phyloP scores from a whole-genome alignment of 2,329 filamentous ascomycete genomes.

The Neofusicoccum sp. region DNA sequence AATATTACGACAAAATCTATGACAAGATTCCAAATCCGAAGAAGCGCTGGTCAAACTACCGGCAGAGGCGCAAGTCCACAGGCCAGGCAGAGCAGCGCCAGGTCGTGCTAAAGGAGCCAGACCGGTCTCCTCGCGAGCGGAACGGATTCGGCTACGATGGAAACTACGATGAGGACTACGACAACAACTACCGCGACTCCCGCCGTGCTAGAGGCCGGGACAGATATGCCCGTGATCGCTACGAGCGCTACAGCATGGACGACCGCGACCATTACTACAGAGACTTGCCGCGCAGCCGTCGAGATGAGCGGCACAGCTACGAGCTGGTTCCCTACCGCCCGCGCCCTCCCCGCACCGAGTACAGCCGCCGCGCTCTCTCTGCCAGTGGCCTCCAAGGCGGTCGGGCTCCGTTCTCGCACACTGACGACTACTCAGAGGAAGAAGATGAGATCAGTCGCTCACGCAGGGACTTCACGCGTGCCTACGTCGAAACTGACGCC shows the following conservation, averaged over 20 bases:
- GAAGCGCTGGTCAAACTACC: background rate
- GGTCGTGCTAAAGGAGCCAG: background rate
- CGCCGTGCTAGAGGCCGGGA: background rate
- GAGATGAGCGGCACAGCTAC: background rate
- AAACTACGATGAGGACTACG: background rate
- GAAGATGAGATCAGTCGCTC: constrained; percentile 14
- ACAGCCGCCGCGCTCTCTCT: constrained; percentile 16
- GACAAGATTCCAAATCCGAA: constrained; percentile 16
- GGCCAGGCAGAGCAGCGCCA: constrained; percentile 9
- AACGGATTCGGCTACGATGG: constrained; percentile 5
- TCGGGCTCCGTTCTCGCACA: constrained; percentile 12
- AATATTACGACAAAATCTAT: constrained; percentile 18
- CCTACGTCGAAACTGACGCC: constrained; percentile 19
- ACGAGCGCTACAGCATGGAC: background rate
- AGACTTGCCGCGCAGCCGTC: background rate
- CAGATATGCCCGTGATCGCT: constrained; percentile 3
- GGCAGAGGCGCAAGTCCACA: constrained; percentile 15
- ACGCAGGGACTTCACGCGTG: constrained; percentile 17
- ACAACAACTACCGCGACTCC: background rate
- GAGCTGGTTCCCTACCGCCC: background rate
- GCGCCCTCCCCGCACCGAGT: background rate
- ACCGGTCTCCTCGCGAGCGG: background rate
- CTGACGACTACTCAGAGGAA: constrained; percentile 13
- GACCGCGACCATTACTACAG: background rate
- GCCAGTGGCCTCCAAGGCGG: constrained; percentile 11